These are phyloP conservation scores for Helminthosporium solani DNA, from an alignment of 2,329 filamentous ascomycete species.

Conservation along the genomic window DNA sequence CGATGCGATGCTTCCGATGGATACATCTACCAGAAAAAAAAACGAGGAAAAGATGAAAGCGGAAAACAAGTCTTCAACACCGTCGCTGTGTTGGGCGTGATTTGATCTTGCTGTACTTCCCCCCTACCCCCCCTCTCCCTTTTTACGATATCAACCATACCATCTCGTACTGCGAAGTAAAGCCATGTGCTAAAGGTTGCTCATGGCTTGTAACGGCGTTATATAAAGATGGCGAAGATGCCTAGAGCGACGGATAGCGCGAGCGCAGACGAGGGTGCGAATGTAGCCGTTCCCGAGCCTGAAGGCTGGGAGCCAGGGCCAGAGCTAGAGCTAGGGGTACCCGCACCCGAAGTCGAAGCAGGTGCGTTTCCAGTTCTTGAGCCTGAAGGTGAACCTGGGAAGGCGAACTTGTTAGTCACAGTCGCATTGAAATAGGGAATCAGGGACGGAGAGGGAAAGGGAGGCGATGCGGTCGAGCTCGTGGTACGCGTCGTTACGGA, in stretches of 20 bases:
- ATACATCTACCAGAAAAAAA: no score
- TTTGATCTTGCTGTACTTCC: no score
- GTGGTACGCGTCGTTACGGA: neutral
- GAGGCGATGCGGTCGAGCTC: neutral
- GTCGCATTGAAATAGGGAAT: neutral
- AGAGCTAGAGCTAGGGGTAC: no score
- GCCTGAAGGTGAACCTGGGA: neutral
- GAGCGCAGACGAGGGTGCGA: neutral
- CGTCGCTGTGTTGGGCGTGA: no score
- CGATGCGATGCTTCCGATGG: no score
- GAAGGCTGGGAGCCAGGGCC: neutral
- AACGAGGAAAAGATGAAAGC: neutral
- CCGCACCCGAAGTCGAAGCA: neutral
- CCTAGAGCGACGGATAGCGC: neutral
- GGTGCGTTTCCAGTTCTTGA: neutral
- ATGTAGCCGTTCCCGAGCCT: neutral
- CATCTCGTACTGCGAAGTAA: no score
- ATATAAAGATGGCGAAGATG: neutral
- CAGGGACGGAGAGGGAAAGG: neutral
- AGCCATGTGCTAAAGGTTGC: no score
- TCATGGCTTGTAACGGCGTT: no score
- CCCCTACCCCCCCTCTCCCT: no score
- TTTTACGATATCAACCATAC: no score
- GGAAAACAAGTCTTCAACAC: neutral
- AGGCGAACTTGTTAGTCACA: neutral